Conservation (phyloP, 345 rosid species). For the Psidium guajava region DNA sequence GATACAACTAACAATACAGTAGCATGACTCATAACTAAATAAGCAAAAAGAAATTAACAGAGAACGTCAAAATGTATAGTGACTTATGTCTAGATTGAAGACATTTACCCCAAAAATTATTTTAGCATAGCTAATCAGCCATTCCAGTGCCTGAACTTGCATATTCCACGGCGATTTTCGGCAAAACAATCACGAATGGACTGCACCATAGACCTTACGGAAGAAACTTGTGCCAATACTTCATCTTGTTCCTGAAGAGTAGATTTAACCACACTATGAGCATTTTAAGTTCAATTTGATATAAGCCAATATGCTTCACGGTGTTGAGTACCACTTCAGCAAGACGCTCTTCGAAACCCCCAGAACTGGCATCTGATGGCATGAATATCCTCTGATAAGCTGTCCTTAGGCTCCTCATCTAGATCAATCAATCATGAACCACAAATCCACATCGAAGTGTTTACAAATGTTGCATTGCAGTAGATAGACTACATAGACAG, state of each 20-base stretch:
- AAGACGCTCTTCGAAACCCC: constrained; percentile 69
- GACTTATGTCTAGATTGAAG: not conserved
- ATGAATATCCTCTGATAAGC: constrained; percentile 84
- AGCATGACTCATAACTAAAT: not conserved
- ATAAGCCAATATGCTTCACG: not conserved
- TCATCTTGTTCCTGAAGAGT: constrained; percentile 42
- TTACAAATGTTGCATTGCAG: not conserved
- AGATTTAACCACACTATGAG: not conserved
- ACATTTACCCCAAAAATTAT: not conserved
- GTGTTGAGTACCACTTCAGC: constrained; percentile 42
- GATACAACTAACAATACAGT: not conserved
- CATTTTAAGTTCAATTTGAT: not conserved
- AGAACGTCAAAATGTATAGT: not conserved
- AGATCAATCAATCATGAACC: constrained; percentile 8
- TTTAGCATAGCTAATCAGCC: constrained; percentile 7
- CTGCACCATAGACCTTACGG: constrained; percentile 52
- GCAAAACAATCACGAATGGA: constrained; percentile 67
- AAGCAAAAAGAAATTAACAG: not conserved
- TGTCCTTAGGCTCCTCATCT: constrained; percentile 64
- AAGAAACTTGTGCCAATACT: constrained; percentile 35
- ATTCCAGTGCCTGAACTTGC: constrained; percentile 68
- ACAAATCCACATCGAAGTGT: not conserved
- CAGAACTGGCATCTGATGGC: constrained; percentile 28
- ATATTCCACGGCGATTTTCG: constrained; percentile 74
- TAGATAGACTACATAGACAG: not conserved